Evolutionary conservation across 2,329 filamentous ascomycete genomes (phyloP), one percentile per base, ranked within the genome.

Genomic region (Claviceps digitariae): DNA sequence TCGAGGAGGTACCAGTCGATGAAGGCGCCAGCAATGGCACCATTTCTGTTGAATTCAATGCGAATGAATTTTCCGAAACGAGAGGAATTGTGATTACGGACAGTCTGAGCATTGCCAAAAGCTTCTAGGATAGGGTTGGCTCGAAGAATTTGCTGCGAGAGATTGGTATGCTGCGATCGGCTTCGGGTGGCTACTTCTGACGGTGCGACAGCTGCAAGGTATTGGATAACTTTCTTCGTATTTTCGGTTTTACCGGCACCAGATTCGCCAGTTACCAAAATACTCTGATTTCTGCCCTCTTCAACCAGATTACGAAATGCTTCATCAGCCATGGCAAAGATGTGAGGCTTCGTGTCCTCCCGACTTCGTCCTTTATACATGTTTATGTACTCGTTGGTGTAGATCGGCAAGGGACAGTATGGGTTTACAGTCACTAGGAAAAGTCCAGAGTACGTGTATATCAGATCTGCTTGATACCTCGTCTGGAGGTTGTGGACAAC

Each of bases 211-310:
- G 93, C 90, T 15, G 93, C 93, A 45, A 98, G 81, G 64, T 98
- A 98, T 63, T 98, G 94, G 53, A 98, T 98, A 60, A 98, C 93
- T 68, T 98, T 98, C 66, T 98, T 98, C 17, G 93, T 98, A 66
- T 98, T 98, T 67, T 98, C 93, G 0, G 93, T 98, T 72, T 98
- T 98, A 61, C 93, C 93, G 36, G 93, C 93, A 65, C 93, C 93
- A 20, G 93, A 98, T 72, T 98, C 93, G 69, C 93, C 93, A 2
- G 93, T 98, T 23, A 98, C 94, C 51, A 98, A 75, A 62, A 98
- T 98, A 63, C 91, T 97, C 70, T 98, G 93, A 62, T 98, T 97
- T 59, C 90, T 78, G 43, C 90, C 90, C 68, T 97, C 93, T 52
- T 96, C 90, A 0, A 98, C 89, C 34, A 98, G 74, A 63, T 95